A percentile compares a stretch with the other conserved stretches of the same genome.
These are phyloP conservation scores for Acer negundo DNA, from an alignment of 345 rosid genomes.

Conservation along the genomic window DNA sequence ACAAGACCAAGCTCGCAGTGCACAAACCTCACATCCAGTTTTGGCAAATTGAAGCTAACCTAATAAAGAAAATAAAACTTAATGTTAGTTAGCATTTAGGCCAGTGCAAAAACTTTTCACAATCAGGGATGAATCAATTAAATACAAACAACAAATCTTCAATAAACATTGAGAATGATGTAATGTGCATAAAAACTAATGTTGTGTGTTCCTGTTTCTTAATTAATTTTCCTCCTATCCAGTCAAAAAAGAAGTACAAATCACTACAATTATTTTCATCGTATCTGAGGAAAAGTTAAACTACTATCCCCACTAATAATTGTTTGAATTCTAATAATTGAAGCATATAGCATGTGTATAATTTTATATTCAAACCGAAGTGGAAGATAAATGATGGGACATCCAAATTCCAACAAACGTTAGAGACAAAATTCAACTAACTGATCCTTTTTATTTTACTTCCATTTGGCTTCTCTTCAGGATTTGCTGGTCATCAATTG, in stretches of 20 bases:
- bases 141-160: not conserved
- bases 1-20: conserved; percentile 66
- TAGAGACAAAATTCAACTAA: not conserved
- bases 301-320: conserved; percentile 12
- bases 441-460: not conserved
- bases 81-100: not conserved
- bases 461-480: not conserved
- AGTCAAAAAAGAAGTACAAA: not conserved
- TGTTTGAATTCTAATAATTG: conserved; percentile 1
- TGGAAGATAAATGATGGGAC: not conserved
- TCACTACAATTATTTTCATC: not conserved
- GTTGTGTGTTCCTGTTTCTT: conserved; percentile 2
- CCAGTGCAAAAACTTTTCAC: not conserved
- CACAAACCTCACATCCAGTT: conserved; percentile 74
- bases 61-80: conserved; percentile 35
- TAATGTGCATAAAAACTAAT: not conserved
- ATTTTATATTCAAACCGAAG: not conserved
- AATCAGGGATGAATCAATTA: not conserved
- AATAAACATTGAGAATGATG: not conserved
- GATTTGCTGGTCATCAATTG: not conserved
- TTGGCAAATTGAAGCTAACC: conserved; percentile 78
- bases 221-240: not conserved
- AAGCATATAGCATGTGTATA: not conserved
- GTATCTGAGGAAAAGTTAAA: conserved; percentile 6
- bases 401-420: not conserved